Conservation (phyloP, 805 yeast species). For the Spencermartinsiella europaea region DNA sequence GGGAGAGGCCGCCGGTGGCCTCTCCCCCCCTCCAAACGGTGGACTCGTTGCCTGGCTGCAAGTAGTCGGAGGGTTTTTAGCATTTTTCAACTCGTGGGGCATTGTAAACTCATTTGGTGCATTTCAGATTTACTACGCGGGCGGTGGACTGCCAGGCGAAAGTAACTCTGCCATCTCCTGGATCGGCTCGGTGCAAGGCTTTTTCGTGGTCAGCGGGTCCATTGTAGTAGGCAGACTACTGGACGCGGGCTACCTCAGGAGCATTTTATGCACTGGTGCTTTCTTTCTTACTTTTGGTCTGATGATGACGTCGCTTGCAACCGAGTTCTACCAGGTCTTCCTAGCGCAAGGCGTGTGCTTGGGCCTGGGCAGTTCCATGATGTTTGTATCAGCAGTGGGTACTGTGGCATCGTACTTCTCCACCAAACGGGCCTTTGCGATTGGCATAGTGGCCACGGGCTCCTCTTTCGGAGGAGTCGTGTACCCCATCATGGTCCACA, state of each 20-base stretch:
- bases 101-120: conserved; percentile 27
- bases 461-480: conserved; percentile 48
- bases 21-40: conserved; percentile 22
- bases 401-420: conserved; percentile 43
- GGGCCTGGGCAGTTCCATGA: conserved; percentile 41
- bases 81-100: conserved; percentile 21
- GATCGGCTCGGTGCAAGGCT: conserved; percentile 33
- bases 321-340: conserved; percentile 44
- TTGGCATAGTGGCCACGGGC: conserved; percentile 44
- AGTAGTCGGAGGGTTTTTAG: conserved; percentile 16
- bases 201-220: conserved; percentile 25
- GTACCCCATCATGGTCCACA: conserved; percentile 44
- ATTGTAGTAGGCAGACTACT: conserved; percentile 28
- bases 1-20: too few relatives aligned
- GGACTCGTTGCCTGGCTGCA: conserved; percentile 23
- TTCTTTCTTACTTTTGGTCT: conserved; percentile 25
- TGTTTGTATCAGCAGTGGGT: conserved; percentile 42
- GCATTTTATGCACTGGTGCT: conserved; percentile 22
- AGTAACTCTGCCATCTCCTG: conserved; percentile 31
- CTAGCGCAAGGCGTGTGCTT: conserved; percentile 47
- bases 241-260: conserved; percentile 26
- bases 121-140: conserved; percentile 27
- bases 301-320: conserved; percentile 34
- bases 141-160: conserved; percentile 23
- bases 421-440: conserved; percentile 39